Base-by-base conservation (phyloP, 805 yeast genomes). In the Geotrichum ghanense region DNA sequence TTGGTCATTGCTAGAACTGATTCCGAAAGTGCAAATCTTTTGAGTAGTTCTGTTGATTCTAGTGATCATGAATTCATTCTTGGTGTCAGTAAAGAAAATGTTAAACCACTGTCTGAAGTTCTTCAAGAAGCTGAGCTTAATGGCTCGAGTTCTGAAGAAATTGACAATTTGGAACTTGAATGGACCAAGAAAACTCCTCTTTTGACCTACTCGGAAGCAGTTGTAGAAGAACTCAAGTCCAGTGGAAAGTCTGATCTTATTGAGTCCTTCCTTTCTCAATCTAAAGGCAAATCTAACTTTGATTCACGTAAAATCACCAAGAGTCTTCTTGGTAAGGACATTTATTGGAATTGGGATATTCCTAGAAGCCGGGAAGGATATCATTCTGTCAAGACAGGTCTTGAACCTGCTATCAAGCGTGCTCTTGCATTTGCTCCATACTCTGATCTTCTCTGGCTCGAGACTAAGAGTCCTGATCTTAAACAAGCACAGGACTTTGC, bases 381-480 rank as follows among this genome's bases (percentile, higher is more conserved):
- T 56, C 73, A 73, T 54, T 67, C 72, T 52, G 70, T 69, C 49
- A 59, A 68, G 47, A 63, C 73, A 1, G 74, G 81, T 19, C 66
- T 75, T 53, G 76, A 72, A 37, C 70, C 71, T 20, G 82, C 82
- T 2, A 62, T 78, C 40, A 70, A 73, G 54, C 67, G 83, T 47
- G 74, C 76, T 0, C 56, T 75, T 22, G 68, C 69, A 1, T 78
- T 66, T 58, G 76, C 80, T 3, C 82, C 81, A 12, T 73, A 74
- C 50, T 71, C 81, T 10, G 83, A 78, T 48, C 58, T 76, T 57
- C 58, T 78, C 20, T 78, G 83, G 83, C 63, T 78, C 16, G 82
- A 79, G 55, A 78, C 83, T 31, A 76, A 76, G 57, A 68, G 71
- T 2, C 83, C 83, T 17, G 71, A 76, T 52, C 58, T 77, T 43